These are phyloP conservation scores for Nidularia sp. DNA, from an alignment of 768 basidiomycete species.

Conservation along the genomic window DNA sequence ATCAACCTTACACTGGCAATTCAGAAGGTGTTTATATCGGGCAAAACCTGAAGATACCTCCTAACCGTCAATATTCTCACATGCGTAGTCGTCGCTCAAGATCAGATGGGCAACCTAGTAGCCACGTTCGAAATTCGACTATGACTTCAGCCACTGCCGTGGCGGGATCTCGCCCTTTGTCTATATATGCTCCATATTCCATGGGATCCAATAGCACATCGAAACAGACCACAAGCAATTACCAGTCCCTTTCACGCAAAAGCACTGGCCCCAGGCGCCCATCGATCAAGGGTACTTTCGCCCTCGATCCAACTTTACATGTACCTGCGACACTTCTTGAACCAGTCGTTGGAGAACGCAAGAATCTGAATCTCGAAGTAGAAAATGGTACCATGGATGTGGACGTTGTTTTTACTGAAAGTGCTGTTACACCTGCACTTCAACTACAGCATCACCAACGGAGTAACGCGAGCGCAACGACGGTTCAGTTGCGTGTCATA, in stretches of 20 bases:
- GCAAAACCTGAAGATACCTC: no score
- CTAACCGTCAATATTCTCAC: no score
- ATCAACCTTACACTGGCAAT: no score
- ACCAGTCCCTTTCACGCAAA: constrained; percentile 24
- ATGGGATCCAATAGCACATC: no score
- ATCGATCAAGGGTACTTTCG: constrained; percentile 29
- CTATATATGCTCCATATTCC: no score
- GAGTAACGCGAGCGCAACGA: not conserved
- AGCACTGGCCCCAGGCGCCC: constrained; percentile 5
- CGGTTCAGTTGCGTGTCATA: not conserved
- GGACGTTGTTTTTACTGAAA: constrained; percentile 17
- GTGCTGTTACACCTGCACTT: not conserved
- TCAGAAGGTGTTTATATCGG: no score
- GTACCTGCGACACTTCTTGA: not conserved
- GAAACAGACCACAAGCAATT: constrained; percentile 11
- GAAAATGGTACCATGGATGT: constrained; percentile 37
- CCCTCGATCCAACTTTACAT: constrained; percentile 28
- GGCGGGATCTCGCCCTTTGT: no score
- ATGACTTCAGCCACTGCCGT: no score
- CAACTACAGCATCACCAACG: not conserved
- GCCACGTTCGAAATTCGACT: no score
- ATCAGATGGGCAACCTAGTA: no score
- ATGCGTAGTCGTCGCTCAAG: no score
- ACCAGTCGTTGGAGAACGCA: constrained; percentile 6
- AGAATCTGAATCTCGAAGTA: constrained; percentile 35